A percentile compares a stretch with the other conserved stretches of the same genome.
These are phyloP conservation scores for Psilocybe subaeruginosa DNA, from an alignment of 768 basidiomycete species.

Conservation along the genomic window DNA sequence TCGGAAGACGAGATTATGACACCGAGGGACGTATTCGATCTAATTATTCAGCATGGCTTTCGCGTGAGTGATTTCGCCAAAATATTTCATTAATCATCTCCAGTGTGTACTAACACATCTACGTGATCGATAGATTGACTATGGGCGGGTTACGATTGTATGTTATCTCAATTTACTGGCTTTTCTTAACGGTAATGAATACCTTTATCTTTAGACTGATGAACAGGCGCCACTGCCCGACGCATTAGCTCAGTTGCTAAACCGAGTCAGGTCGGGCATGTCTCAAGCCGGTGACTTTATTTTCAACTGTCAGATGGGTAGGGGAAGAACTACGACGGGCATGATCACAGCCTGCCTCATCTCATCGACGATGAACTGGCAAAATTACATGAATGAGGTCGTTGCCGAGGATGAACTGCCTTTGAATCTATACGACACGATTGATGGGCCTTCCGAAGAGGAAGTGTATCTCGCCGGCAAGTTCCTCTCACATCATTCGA, in stretches of 20 bases:
- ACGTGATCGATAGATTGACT: slow-evolving; percentile 62
- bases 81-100: background rate
- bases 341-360: slow-evolving; percentile 92
- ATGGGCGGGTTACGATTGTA: slow-evolving; percentile 89
- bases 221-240: slow-evolving; percentile 95
- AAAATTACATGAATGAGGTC: slow-evolving; percentile 41
- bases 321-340: slow-evolving; percentile 91
- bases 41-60: slow-evolving; percentile 78
- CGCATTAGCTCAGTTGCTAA: slow-evolving; percentile 78
- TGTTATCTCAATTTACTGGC: slow-evolving; percentile 27
- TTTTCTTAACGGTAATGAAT: background rate
- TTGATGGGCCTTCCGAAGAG: slow-evolving; percentile 86
- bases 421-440: slow-evolving; percentile 59
- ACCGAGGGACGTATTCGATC: slow-evolving; percentile 77
- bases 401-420: slow-evolving; percentile 35
- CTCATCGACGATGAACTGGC: slow-evolving; percentile 70
- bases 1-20: slow-evolving; percentile 84
- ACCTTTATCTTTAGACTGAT: slow-evolving; percentile 68
- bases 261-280: slow-evolving; percentile 65
- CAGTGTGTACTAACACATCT: background rate
- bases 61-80: slow-evolving; percentile 46
- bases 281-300: slow-evolving; percentile 74
- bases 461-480: slow-evolving; percentile 86
- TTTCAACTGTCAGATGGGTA: slow-evolving; percentile 98
- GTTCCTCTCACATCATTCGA: background rate